Conservation (phyloP, 2,329 filamentous ascomycete genomes). For the Verticillium zaregamsianum region DNA sequence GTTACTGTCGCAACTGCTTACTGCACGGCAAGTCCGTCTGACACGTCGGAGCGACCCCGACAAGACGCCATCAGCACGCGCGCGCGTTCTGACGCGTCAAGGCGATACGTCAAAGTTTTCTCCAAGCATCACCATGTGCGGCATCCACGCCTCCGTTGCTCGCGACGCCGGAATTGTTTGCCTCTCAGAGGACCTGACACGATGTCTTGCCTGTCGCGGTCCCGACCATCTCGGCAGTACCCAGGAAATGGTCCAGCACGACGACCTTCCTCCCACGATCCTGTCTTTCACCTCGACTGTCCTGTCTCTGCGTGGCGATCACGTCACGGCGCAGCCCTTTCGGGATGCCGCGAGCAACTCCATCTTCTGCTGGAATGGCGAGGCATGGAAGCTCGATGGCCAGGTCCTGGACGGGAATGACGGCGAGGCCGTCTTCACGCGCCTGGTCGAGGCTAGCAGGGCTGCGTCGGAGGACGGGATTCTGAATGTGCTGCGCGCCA, state of each 20-base stretch:
- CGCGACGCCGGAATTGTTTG: constrained; percentile 22
- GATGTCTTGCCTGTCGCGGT: constrained; percentile 50
- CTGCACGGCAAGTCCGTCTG: too few species aligned
- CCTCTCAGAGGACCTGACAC: constrained; percentile 32
- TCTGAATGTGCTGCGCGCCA: constrained; percentile 50
- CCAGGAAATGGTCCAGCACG: constrained; percentile 21
- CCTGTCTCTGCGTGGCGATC: constrained; percentile 77
- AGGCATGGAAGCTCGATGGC: constrained; percentile 75
- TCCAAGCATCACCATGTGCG: constrained; percentile 45
- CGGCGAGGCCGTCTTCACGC: constrained; percentile 62
- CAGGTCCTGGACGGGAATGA: constrained; percentile 69
- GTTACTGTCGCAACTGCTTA: too few species aligned
- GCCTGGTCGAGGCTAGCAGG: constrained; percentile 38
- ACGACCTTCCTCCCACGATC: constrained; percentile 27
- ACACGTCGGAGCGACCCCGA: too few species aligned
- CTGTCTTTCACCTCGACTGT: constrained; percentile 78
- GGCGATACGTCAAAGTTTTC: not conserved
- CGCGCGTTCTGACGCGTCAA: not conserved
- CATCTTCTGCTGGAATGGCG: constrained; percentile 93
- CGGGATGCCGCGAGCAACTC: constrained; percentile 51
- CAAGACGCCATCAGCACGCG: too few species aligned
- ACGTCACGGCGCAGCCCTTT: constrained; percentile 70
- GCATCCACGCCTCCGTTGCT: constrained; percentile 52
- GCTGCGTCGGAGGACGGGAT: constrained; percentile 34
- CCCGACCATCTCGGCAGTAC: constrained; percentile 53